A percentile compares a stretch with the other conserved stretches of the same genome.
Evolutionary conservation across 2,329 filamentous ascomycete genomes (phyloP).

Genomic region (Triangularia verruculosa): DNA sequence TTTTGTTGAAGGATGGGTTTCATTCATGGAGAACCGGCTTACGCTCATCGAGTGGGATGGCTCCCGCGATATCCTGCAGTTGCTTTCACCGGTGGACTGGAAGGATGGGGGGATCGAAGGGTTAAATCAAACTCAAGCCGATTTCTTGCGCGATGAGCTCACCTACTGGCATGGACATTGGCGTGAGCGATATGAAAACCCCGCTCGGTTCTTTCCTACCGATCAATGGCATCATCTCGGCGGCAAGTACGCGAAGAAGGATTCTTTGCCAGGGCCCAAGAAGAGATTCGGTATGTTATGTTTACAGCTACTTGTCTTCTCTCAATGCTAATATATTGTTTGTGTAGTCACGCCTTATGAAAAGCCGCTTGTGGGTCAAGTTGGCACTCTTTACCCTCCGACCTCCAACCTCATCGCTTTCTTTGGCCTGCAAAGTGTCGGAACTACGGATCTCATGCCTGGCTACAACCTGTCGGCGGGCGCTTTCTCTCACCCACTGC

Average conservation of each 20-base stretch:
- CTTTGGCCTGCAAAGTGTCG: neutral
- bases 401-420: neutral
- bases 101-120: neutral
- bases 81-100: constrained; percentile 6
- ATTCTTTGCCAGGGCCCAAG: neutral
- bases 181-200: neutral
- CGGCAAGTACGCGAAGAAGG: neutral
- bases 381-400: neutral
- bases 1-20: constrained; percentile 40
- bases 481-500: neutral
- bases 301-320: neutral
- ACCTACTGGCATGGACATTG: neutral
- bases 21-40: constrained; percentile 29
- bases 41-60: constrained; percentile 34
- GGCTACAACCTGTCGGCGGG: neutral
- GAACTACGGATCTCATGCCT: neutral
- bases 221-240: neutral
- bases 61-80: constrained; percentile 6
- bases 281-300: neutral
- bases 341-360: neutral
- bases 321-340: neutral
- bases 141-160: neutral
- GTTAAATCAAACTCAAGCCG: neutral
- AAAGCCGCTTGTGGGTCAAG: neutral
- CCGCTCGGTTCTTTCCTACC: neutral